Evolutionary conservation across 2,329 filamentous ascomycete species (phyloP), one percentile per base, ranked within the genome.

Genomic region (Trichoderma breve): DNA sequence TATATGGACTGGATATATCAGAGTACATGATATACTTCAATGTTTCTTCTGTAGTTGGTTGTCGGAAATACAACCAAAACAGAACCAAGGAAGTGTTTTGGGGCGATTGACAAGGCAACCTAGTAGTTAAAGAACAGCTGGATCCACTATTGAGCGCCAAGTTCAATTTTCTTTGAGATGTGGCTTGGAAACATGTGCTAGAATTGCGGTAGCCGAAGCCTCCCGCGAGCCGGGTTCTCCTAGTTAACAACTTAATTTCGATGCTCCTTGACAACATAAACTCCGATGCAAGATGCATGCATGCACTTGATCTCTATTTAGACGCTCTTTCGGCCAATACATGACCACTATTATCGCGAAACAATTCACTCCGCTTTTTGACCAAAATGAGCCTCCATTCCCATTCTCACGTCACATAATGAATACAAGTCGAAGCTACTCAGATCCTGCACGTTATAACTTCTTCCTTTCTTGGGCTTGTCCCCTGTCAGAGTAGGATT

Each of bases 321-420:
- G 36, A 39, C 36, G 36, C 43, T 11, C 8, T n/a, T 11, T 3
- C 9, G 2, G 15, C 43, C 1, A 47, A 5, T 1, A 47, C 4
- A 47, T 21, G 8, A 12, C 43, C 4, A 0, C 4, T n/a, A 0
- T 47, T n/a, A 15, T 55, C 2, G 21, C 12, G 24, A 55, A 55
- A 28, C 6, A 32, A 32, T 2, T 58, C 26, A 58, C 14, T 58
- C 14, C 28, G 55, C 28, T 15, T 30, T 58, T 58, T 28, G 15
- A 32, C 24, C 55, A 30, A 58, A 58, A 18, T 32, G 55, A 58
- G 60, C 64, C 51, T 66, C 63, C 39, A 55, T 15, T 51, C 24
- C 65, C 51, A 68, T 68, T 26, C 51, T 58, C 18, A 68, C 51
- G n/a, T 57, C 51, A 4, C 65, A 68, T 32, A 68, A 24, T 15